A percentile compares a stretch with the other conserved stretches of the same genome.
Conservation (phyloP, 345 rosid genomes). For the Euphorbia tirucalli region DNA sequence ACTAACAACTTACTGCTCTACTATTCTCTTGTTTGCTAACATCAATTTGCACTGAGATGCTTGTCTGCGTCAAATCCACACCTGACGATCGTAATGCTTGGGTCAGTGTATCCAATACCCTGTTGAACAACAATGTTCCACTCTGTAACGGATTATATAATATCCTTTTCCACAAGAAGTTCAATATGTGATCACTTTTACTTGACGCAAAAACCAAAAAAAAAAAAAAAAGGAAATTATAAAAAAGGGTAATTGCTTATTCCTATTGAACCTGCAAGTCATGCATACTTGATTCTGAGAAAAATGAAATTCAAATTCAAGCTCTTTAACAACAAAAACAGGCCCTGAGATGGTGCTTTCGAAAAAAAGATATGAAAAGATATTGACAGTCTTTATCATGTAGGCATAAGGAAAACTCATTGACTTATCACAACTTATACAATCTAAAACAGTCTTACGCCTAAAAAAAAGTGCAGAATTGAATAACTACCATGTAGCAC, state of each 20-base stretch:
- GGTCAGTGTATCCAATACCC: constrained; percentile 54
- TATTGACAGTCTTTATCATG: neutral
- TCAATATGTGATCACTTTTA: neutral
- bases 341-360: neutral
- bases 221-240: neutral
- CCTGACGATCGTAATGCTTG: constrained; percentile 62
- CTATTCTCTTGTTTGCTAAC: constrained; percentile 43
- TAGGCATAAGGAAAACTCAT: neutral
- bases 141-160: constrained; percentile 6
- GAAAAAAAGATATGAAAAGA: neutral
- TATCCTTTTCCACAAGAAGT: constrained; percentile 3
- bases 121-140: constrained; percentile 28
- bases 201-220: neutral
- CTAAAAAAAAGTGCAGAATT: neutral
- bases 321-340: neutral
- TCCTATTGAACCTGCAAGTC: neutral
- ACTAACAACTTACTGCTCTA: constrained; percentile 30
- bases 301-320: neutral
- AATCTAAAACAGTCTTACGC: neutral
- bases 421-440: neutral
- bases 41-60: constrained; percentile 62
- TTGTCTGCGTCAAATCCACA: constrained; percentile 62
- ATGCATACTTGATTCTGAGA: neutral
- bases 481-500: neutral
- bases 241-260: neutral